Evolutionary conservation across 495 filamentous ascomycete genomes (phyloP).

Genomic region (Neurospora sp.): DNA sequence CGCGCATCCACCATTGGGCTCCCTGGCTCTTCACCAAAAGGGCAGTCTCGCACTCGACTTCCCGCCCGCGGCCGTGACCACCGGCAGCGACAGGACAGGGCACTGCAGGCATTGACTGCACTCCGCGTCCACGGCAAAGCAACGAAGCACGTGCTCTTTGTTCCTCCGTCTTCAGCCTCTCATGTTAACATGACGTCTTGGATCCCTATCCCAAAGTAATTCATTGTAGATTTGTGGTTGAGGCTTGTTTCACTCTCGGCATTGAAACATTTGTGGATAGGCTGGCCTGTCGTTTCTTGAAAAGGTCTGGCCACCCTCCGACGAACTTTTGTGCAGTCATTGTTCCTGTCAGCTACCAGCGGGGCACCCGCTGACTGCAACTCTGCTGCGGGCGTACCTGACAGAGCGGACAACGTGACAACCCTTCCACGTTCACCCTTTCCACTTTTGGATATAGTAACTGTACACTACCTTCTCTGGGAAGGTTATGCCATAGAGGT

Average conservation of each 20-base stretch:
- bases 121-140: not conserved
- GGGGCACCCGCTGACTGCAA: not conserved
- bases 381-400: not conserved
- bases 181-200: not conserved
- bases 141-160: not conserved
- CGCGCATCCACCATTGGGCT: not conserved
- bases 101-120: not conserved
- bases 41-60: not conserved
- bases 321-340: not conserved
- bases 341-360: not conserved
- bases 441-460: not conserved
- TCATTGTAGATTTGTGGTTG: not conserved
- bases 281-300: not conserved
- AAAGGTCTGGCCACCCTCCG: not conserved
- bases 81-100: not conserved
- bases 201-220: not conserved
- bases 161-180: not conserved
- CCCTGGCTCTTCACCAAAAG: not conserved
- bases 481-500: not conserved
- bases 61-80: not conserved
- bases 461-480: not conserved
- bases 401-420: not conserved
- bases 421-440: not conserved
- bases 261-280: not conserved
- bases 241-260: not conserved